Percentiles rank a stretch among this genome's conserved stretches.
These are phyloP conservation scores for Cladorrhinum sp. DNA, from an alignment of 2,329 filamentous ascomycete species.

Conservation along the genomic window DNA sequence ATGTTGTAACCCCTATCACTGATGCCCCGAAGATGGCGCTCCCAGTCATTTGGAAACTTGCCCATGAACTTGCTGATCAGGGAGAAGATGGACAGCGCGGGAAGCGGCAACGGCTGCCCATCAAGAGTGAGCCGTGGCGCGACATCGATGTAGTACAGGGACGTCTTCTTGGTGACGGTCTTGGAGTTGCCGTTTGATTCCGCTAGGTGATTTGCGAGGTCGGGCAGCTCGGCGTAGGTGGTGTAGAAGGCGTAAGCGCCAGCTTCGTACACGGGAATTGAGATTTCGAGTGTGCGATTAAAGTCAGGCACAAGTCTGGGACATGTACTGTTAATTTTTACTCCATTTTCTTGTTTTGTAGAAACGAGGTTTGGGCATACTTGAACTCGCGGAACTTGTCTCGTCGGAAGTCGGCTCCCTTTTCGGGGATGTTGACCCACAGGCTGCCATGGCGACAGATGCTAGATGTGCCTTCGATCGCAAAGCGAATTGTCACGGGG, in stretches of 20 bases:
- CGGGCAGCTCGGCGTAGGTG: slow-evolving; percentile 83
- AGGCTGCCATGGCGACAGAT: slow-evolving; percentile 92
- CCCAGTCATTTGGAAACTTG: slow-evolving; percentile 83
- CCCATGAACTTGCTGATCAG: slow-evolving; percentile 98
- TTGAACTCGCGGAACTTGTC: slow-evolving; percentile 83
- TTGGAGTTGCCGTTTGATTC: slow-evolving; percentile 46
- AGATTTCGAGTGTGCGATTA: slow-evolving; percentile 86
- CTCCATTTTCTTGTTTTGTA: background rate
- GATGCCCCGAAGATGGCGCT: slow-evolving; percentile 83
- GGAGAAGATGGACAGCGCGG: slow-evolving; percentile 88
- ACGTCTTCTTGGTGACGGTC: slow-evolving; percentile 63
- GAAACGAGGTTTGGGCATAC: slow-evolving; percentile 49
- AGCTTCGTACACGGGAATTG: slow-evolving; percentile 76
- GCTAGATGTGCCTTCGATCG: slow-evolving; percentile 90
- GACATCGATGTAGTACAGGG: slow-evolving; percentile 89
- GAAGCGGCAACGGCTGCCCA: slow-evolving; percentile 71
- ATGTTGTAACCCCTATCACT: slow-evolving; percentile 94
- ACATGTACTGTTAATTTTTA: slow-evolving; percentile 9
- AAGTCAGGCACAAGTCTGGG: slow-evolving; percentile 83
- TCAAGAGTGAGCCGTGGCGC: slow-evolving; percentile 76
- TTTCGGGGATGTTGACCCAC: slow-evolving; percentile 91
- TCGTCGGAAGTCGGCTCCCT: slow-evolving; percentile 72
- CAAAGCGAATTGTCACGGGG: slow-evolving; percentile 80
- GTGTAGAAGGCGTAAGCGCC: slow-evolving; percentile 94
- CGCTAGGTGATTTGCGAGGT: slow-evolving; percentile 60